Base-by-base conservation (phyloP, 495 filamentous ascomycete genomes). In the Lasiosphaeris hirsuta region DNA sequence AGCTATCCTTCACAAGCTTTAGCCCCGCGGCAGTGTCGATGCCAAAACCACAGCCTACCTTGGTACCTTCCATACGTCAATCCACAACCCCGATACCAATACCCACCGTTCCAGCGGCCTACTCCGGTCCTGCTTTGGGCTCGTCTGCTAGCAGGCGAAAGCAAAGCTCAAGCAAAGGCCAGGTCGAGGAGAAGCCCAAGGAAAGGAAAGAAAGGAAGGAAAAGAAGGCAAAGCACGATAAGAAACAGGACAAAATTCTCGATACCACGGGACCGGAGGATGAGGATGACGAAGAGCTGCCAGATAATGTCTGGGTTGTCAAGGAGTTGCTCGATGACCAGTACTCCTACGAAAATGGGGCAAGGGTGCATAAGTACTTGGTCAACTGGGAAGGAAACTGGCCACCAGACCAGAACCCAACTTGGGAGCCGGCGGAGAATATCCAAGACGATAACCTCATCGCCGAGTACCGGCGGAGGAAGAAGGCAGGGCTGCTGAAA, bases 321-420 rank as follows among this genome's bases (percentile, higher is more conserved):
- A 64, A 74, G 37, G 61, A 62, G 1, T 62, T 78, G 1, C 69
- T 75, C 51, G 70, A 60, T 15, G 72, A 76, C 50, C 63, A 53
- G 10, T 49, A 65, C 19, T 51, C 69, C 14, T 8, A 46, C 40
- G 56, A 60, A 3, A 51, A 63, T 0, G 65, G 60, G 3, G 53
- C 40, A 14, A 66, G 64, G 48, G 60, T 69, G 8, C 63, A 71
- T 36, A 61, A 65, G 43, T 80, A 73, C 56, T 68, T 72, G 8
- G 76, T 80, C 3, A 64, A 71, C 19, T 80, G 77, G 77, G 67
- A 61, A n/a, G 77, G 76, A 5, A 56, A 77, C 33, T 80, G 77
- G 77, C 77, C 77, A 0, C 57, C 63, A 1, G 69, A 70, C 10
- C 71, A 78, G 42, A 76, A 79, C 46, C 74, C 74, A 0, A 75